Conservation (phyloP, 2,329 filamentous ascomycete genomes). For the Stagonosporopsis tanaceti region DNA sequence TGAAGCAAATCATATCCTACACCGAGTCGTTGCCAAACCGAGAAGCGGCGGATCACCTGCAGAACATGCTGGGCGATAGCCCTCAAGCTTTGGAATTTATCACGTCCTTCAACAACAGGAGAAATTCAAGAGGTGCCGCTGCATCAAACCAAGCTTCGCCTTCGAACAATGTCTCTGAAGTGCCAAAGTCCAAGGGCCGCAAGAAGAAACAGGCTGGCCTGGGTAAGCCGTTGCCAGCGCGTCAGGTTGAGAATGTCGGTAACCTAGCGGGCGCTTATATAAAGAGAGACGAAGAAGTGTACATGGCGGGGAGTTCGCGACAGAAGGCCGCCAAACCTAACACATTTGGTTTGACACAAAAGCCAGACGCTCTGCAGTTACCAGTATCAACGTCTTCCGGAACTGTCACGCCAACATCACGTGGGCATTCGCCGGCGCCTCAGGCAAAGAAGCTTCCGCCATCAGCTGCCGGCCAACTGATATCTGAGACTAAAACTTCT, state of each 20-base stretch:
- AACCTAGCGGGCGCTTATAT: slow-evolving; percentile 74
- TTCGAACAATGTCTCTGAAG: slow-evolving; percentile 37
- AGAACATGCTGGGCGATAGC: slow-evolving; percentile 86
- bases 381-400: slow-evolving; percentile 39
- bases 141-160: slow-evolving; percentile 23
- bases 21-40: slow-evolving; percentile 77
- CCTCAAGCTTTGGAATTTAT: slow-evolving; percentile 77
- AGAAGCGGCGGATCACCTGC: slow-evolving; percentile 83
- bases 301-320: slow-evolving; percentile 63
- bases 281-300: slow-evolving; percentile 78
- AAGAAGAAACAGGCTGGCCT: slow-evolving; percentile 54
- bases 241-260: slow-evolving; percentile 65
- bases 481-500: slow-evolving; percentile 75
- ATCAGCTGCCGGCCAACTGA: slow-evolving; percentile 78
- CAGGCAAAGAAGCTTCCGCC: slow-evolving; percentile 64
- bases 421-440: slow-evolving; percentile 53
- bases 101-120: slow-evolving; percentile 74
- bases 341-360: slow-evolving; percentile 59
- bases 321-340: slow-evolving; percentile 54
- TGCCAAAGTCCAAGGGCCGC: slow-evolving; percentile 45
- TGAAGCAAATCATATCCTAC: slow-evolving; percentile 86
- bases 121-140: slow-evolving; percentile 49
- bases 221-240: slow-evolving; percentile 51
- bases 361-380: slow-evolving; percentile 56
- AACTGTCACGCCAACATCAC: slow-evolving; percentile 45